Evolutionary conservation across 139 green algal genomes (phyloP).

Genomic region (Chlorella sp.): DNA sequence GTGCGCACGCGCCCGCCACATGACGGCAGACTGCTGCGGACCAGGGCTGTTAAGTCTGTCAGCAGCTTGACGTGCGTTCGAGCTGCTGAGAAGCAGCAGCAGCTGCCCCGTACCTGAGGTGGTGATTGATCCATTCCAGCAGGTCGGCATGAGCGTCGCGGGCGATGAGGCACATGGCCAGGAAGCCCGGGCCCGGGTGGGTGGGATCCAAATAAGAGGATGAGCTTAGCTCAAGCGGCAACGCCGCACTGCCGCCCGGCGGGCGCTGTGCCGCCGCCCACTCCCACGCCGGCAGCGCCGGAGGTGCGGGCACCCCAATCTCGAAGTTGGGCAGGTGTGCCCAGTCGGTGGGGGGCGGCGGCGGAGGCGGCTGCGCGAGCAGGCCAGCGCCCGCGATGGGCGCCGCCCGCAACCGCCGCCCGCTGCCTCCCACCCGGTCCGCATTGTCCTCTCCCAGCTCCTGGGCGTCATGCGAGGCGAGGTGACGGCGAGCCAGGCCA

Average conservation of each 20-base stretch:
- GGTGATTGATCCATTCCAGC: constrained; percentile 39
- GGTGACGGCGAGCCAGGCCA: too few relatives aligned
- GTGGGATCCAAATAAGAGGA: neutral
- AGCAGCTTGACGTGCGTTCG: neutral
- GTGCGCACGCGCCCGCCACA: neutral
- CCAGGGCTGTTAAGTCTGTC: neutral
- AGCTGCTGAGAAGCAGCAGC: neutral
- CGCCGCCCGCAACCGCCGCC: neutral
- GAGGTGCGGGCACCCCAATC: constrained; percentile 16
- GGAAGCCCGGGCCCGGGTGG: constrained; percentile 18
- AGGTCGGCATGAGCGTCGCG: constrained; percentile 36
- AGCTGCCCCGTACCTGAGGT: constrained; percentile 4
- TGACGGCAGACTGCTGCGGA: neutral
- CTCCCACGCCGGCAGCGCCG: too few relatives aligned
- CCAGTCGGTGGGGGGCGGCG: neutral
- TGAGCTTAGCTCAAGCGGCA: too few relatives aligned
- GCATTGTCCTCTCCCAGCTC: too few relatives aligned
- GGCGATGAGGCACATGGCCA: constrained; percentile 32
- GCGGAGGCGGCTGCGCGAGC: neutral
- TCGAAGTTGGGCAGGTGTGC: constrained; percentile 19
- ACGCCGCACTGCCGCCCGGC: too few relatives aligned
- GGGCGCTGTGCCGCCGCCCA: too few relatives aligned
- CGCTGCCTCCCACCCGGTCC: too few relatives aligned
- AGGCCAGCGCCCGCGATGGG: neutral
- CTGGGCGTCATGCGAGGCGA: too few relatives aligned